Evolutionary conservation across 177 flowering plant genomes (phyloP).

Genomic region (Vitis hybrid): DNA sequence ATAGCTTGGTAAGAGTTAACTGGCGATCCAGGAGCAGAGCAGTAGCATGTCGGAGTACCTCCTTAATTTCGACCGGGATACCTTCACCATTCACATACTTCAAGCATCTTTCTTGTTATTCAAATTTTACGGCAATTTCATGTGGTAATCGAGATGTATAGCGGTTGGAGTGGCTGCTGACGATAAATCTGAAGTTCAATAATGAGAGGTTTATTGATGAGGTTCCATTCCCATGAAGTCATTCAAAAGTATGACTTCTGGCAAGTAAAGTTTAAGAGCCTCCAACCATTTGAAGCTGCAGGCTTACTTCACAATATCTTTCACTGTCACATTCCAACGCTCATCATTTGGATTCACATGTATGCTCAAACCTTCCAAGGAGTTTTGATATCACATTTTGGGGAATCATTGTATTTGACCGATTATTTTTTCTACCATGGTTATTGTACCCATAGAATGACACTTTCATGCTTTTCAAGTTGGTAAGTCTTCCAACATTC

Average conservation of each 20-base stretch:
- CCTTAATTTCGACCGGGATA: not conserved
- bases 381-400: not conserved
- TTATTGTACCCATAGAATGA: not conserved
- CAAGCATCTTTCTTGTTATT: not conserved
- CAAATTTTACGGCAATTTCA: not conserved
- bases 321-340: not conserved
- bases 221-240: not conserved
- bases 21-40: constrained; percentile 9
- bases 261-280: constrained; percentile 6
- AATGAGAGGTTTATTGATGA: not conserved
- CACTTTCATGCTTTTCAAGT: not conserved
- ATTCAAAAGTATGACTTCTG: not conserved
- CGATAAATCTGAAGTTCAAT: not conserved
- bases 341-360: constrained; percentile 6
- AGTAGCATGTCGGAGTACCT: not conserved
- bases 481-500: not conserved
- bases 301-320: constrained; percentile 1
- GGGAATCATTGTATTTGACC: no score
- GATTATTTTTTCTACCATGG: no score
- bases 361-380: not conserved
- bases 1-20: constrained; percentile 5
- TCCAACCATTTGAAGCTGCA: not conserved
- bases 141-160: not conserved
- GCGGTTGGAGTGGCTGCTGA: not conserved
- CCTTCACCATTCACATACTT: constrained; percentile 7